Percentiles rank a stretch among this genome's conserved stretches.
phyloP scores from a whole-genome alignment of 768 basidiomycete genomes.

The Lentinula guzmanii region DNA sequence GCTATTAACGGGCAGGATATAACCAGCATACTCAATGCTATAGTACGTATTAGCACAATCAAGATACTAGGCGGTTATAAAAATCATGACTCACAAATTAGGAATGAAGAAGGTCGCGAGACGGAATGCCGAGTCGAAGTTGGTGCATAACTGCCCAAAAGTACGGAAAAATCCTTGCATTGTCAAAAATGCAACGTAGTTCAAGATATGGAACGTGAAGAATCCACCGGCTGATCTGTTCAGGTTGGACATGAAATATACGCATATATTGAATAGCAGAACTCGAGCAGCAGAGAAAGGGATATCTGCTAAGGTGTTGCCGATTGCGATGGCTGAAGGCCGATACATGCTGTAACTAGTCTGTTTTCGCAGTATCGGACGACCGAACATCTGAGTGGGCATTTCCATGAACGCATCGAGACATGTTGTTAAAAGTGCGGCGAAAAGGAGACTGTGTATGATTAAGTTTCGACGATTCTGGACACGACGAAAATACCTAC shows the following conservation, averaged over 20 bases:
- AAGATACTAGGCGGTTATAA: neutral
- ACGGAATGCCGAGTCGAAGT: slow-evolving; percentile 40
- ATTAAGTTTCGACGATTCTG: neutral
- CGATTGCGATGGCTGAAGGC: slow-evolving; percentile 57
- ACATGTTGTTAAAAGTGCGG: slow-evolving; percentile 58
- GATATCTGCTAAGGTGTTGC: slow-evolving; percentile 62
- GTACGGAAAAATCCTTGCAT: slow-evolving; percentile 87
- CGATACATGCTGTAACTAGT: slow-evolving; percentile 61
- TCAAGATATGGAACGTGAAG: slow-evolving; percentile 59
- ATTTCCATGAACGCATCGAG: slow-evolving; percentile 75
- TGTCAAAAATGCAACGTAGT: slow-evolving; percentile 56
- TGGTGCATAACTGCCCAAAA: slow-evolving; percentile 48
- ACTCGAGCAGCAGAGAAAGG: slow-evolving; percentile 61
- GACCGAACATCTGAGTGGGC: slow-evolving; percentile 74
- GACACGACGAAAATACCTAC: slow-evolving; percentile 14
- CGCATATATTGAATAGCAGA: slow-evolving; percentile 54
- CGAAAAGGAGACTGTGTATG: slow-evolving; percentile 55
- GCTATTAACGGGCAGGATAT: slow-evolving; percentile 56
- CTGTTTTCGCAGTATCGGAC: slow-evolving; percentile 70
- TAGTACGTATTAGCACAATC: neutral
- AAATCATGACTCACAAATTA: slow-evolving; percentile 42
- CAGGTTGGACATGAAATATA: slow-evolving; percentile 65
- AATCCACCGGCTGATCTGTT: slow-evolving; percentile 36
- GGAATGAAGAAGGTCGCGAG: slow-evolving; percentile 67
- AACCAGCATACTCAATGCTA: slow-evolving; percentile 62